A percentile compares a stretch with the other conserved stretches of the same genome.
Conservation (phyloP, 208 protist species). For the Strigomonas culicis region DNA sequence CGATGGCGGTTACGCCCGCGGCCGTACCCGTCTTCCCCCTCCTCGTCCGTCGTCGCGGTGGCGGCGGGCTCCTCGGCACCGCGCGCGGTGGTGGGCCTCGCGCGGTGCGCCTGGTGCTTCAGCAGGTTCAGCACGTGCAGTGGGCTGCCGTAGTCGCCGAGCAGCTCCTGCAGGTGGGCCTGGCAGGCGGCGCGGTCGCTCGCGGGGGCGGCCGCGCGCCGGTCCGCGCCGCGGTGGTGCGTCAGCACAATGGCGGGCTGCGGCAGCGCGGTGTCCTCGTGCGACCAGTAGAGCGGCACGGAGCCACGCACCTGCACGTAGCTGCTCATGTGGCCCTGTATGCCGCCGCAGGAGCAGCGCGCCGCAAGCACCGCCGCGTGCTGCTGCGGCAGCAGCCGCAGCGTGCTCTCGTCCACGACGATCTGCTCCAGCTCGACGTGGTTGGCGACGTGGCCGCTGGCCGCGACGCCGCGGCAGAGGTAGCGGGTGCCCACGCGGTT, state of each 20-base stretch:
- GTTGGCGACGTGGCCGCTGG: slow-evolving; percentile 79
- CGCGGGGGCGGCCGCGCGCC: slow-evolving; percentile 28
- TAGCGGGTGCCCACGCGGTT: slow-evolving; percentile 94
- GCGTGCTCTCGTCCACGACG: slow-evolving; percentile 44
- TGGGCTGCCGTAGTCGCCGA: slow-evolving; percentile 90
- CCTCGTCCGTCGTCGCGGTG: slow-evolving; percentile 6
- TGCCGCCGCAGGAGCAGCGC: neutral
- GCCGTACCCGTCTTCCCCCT: slow-evolving; percentile 19
- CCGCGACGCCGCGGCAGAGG: slow-evolving; percentile 93
- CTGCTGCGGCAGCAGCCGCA: neutral
- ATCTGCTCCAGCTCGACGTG: slow-evolving; percentile 91
- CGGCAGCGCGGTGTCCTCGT: slow-evolving; percentile 50
- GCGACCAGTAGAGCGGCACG: slow-evolving; percentile 84
- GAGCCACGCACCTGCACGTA: slow-evolving; percentile 87
- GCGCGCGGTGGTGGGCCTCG: no score
- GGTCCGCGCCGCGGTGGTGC: slow-evolving; percentile 34
- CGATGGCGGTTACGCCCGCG: no score
- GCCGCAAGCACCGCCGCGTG: neutral
- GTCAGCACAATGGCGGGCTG: slow-evolving; percentile 87
- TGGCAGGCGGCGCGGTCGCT: neutral
- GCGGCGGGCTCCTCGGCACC: no score
- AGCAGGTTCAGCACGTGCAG: slow-evolving; percentile 92
- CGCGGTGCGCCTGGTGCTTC: slow-evolving; percentile 27
- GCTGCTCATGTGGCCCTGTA: slow-evolving; percentile 23
- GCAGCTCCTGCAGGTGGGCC: slow-evolving; percentile 92